Conservation (phyloP, 2,329 filamentous ascomycete species). For the Pseudocercospora eumusae region DNA sequence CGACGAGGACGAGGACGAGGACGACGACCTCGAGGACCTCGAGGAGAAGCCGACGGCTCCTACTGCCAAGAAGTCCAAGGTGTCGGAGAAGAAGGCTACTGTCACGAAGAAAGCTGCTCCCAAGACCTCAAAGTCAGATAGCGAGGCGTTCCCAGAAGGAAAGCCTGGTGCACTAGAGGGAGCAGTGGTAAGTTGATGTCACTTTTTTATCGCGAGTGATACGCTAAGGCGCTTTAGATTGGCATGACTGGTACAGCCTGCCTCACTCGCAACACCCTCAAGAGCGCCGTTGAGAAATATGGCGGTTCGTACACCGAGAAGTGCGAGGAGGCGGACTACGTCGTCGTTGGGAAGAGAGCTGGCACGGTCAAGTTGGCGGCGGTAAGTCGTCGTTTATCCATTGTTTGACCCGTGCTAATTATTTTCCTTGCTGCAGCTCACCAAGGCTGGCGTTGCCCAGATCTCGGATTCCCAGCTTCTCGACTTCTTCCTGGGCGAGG, state of each 20-base stretch:
- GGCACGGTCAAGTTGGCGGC: conserved; percentile 27
- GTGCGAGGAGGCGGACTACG: conserved; percentile 8
- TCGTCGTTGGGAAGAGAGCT: conserved; percentile 23
- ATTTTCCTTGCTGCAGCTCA: background rate
- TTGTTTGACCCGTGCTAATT: background rate
- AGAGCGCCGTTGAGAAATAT: background rate
- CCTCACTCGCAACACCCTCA: background rate
- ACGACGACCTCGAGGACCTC: background rate
- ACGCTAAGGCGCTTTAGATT: background rate
- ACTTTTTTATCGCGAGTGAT: background rate
- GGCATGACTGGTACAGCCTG: conserved; percentile 5
- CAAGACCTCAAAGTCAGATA: background rate
- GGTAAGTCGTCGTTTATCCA: background rate
- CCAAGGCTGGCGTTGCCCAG: background rate
- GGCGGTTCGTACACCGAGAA: conserved; percentile 5
- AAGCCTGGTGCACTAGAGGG: background rate
- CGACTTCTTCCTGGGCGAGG: background rate
- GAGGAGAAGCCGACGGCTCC: background rate
- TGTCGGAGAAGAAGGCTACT: background rate
- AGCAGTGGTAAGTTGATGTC: background rate
- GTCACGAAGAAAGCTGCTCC: conserved; percentile 5
- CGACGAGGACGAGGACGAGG: background rate
- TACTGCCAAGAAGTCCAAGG: background rate
- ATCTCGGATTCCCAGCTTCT: conserved; percentile 3
- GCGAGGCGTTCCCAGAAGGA: background rate